Percentiles rank a stretch among this genome's conserved stretches.
phyloP scores from a whole-genome alignment of 495 filamentous ascomycete species.

The Talaromyces wortmannii region DNA sequence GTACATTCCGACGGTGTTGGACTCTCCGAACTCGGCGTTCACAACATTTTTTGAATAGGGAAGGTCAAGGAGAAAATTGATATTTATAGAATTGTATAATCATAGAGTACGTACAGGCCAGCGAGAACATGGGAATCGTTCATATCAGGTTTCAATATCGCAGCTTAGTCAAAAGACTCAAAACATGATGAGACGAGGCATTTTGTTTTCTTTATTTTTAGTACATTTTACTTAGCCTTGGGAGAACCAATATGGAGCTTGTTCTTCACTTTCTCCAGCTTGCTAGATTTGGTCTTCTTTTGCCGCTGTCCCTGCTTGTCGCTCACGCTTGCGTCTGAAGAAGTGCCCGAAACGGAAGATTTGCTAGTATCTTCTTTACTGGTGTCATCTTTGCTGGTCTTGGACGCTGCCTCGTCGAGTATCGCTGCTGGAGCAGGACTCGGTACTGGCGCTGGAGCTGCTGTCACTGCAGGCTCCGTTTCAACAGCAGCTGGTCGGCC shows the following conservation, averaged over 20 bases:
- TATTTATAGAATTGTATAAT: no score
- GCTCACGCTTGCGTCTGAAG: neutral
- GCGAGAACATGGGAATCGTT: no score
- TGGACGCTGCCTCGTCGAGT: neutral
- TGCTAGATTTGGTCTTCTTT: constrained; percentile 9
- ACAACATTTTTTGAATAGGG: no score
- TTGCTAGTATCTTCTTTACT: neutral
- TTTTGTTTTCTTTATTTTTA: neutral
- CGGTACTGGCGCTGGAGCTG: neutral
- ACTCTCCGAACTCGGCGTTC: no score
- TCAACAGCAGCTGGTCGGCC: no score
- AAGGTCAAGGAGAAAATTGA: no score
- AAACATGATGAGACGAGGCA: neutral
- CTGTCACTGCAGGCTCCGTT: neutral
- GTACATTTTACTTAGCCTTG: neutral
- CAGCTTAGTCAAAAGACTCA: no score
- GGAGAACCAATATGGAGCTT: constrained; percentile 21
- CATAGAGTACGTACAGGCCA: no score
- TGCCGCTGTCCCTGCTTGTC: neutral
- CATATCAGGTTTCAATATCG: no score
- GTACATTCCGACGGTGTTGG: no score
- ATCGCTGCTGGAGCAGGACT: neutral
- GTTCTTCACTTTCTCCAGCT: constrained; percentile 22
- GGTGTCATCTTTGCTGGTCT: neutral
- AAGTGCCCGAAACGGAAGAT: neutral